Percentiles rank a stretch among this genome's conserved stretches.
These are phyloP conservation scores for Zymoseptoria crescenta DNA, from an alignment of 2,329 filamentous ascomycete genomes.

Conservation along the genomic window DNA sequence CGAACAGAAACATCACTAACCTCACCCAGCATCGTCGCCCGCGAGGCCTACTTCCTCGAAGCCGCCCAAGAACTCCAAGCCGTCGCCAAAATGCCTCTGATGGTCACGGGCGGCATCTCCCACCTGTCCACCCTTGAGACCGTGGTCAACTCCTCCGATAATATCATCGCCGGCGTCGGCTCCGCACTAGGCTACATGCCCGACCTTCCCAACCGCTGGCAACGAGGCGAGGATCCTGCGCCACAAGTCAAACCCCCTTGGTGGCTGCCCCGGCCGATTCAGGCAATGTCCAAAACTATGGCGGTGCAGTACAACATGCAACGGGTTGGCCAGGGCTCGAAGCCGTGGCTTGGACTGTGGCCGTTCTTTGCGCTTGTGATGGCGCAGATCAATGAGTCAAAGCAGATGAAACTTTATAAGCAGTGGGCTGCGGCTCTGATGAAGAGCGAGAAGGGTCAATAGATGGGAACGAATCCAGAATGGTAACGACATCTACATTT, in stretches of 20 bases:
- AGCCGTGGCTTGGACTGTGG: slow-evolving; percentile 7
- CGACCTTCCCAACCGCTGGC: slow-evolving; percentile 11
- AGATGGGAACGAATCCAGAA: background rate
- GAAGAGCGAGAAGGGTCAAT: background rate
- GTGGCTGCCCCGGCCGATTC: slow-evolving; percentile 2
- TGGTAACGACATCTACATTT: background rate
- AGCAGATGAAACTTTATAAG: slow-evolving; percentile 1
- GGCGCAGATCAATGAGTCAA: background rate
- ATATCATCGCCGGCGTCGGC: slow-evolving; percentile 7
- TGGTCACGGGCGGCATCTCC: slow-evolving; percentile 13
- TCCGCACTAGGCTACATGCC: slow-evolving; percentile 9
- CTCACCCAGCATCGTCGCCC: slow-evolving; percentile 4
- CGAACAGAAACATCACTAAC: slow-evolving; percentile 1
- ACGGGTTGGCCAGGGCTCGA: background rate
- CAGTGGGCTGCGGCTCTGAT: background rate
- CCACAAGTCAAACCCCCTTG: background rate
- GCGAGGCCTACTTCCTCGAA: slow-evolving; percentile 13
- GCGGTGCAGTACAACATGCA: slow-evolving; percentile 8
- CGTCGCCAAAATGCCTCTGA: slow-evolving; percentile 7
- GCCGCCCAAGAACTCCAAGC: slow-evolving; percentile 7
- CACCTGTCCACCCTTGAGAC: slow-evolving; percentile 5
- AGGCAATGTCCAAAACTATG: slow-evolving; percentile 1
- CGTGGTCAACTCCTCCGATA: slow-evolving; percentile 3
- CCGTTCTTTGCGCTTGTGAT: slow-evolving; percentile 1
- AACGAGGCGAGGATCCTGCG: slow-evolving; percentile 5